Conservation (phyloP, 148 eudicot species). For the Vaccinium corymbosum region DNA sequence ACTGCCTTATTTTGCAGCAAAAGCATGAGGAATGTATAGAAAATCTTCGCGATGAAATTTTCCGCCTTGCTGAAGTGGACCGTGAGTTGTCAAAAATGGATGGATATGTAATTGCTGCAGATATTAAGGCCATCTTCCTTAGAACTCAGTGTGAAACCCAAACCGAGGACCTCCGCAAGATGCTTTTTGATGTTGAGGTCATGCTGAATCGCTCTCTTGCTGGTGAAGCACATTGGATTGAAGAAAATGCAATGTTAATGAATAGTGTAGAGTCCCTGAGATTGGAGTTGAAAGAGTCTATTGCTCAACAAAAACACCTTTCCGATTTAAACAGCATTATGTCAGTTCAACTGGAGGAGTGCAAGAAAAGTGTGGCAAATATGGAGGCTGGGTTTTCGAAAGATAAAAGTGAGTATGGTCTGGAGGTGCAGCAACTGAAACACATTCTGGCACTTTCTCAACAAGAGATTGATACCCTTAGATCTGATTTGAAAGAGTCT, state of each 20-base stretch:
- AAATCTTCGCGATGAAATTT: constrained; percentile 26
- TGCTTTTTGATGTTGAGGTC: constrained; percentile 32
- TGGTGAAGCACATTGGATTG: constrained; percentile 34
- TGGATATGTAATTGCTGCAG: constrained; percentile 41
- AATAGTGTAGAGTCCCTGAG: constrained; percentile 34
- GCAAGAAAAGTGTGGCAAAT: constrained; percentile 27
- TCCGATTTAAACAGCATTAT: constrained; percentile 36
- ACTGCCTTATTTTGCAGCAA: constrained; percentile 27
- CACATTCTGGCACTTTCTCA: constrained; percentile 16
- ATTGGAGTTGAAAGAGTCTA: constrained; percentile 42
- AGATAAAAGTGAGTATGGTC: constrained; percentile 20
- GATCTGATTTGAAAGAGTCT: constrained; percentile 26
- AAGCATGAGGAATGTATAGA: constrained; percentile 29
- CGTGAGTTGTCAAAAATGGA: constrained; percentile 41
- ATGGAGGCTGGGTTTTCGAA: constrained; percentile 25
- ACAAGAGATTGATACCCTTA: constrained; percentile 46
- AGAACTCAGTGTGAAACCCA: constrained; percentile 43
- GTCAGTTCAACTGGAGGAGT: constrained; percentile 39
- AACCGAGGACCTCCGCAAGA: constrained; percentile 39
- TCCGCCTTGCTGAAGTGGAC: constrained; percentile 22
- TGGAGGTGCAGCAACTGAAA: constrained; percentile 20
- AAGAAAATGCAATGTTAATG: constrained; percentile 45
- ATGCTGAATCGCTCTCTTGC: constrained; percentile 37
- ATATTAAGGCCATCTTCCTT: constrained; percentile 42
- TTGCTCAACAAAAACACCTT: constrained; percentile 38